A percentile compares a stretch with the other conserved stretches of the same genome.
These are phyloP conservation scores for Jacaranda copaia DNA, from an alignment of 257 asterid genomes.

Conservation along the genomic window DNA sequence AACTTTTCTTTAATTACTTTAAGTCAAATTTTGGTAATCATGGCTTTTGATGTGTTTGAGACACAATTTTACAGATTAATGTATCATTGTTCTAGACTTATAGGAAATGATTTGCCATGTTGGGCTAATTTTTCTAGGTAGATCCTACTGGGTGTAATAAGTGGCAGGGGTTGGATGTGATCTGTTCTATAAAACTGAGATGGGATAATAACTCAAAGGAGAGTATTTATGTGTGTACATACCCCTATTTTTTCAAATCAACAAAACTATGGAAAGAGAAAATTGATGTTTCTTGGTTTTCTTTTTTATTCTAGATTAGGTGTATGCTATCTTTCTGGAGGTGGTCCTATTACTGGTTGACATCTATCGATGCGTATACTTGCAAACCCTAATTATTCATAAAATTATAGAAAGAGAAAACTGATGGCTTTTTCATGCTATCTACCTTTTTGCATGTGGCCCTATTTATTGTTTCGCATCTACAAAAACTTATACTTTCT, in stretches of 20 bases:
- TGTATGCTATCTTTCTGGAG: not conserved
- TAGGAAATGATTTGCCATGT: conserved; percentile 2
- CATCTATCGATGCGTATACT: not conserved
- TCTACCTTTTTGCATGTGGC: not conserved
- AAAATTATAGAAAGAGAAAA: not conserved
- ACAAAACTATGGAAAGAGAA: not conserved
- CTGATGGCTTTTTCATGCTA: not conserved
- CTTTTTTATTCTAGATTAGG: not conserved
- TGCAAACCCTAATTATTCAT: not conserved
- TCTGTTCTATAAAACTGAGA: too few relatives aligned
- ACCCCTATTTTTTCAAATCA: not conserved
- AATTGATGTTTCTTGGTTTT: not conserved
- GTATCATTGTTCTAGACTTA: not conserved
- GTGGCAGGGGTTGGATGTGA: not conserved
- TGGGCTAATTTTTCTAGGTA: not conserved
- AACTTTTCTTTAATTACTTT: too few relatives aligned
- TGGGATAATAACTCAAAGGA: not conserved
- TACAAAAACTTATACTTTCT: not conserved
- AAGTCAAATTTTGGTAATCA: too few relatives aligned
- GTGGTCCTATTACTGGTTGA: not conserved
- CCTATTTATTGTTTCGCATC: not conserved
- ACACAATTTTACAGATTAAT: not conserved
- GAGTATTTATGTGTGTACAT: not conserved
- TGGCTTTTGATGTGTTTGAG: too few relatives aligned
- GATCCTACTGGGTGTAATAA: not conserved